These are phyloP conservation scores for Zymoseptoria pseudotritici DNA, from an alignment of 2,329 filamentous ascomycete species.

Conservation along the genomic window DNA sequence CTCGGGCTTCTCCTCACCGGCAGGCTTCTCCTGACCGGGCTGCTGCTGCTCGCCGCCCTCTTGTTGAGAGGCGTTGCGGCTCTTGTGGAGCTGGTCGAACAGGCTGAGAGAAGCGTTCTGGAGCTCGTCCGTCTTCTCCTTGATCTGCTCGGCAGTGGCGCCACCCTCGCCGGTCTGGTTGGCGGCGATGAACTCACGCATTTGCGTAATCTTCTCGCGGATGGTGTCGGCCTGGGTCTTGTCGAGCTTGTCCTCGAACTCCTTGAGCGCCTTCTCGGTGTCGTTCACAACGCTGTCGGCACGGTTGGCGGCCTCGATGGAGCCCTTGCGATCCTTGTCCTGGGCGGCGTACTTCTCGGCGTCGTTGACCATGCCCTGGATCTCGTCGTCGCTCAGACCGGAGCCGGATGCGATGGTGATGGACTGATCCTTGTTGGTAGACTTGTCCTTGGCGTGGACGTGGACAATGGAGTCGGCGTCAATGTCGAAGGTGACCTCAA, in stretches of 20 bases:
- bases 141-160: slow-evolving; percentile 84
- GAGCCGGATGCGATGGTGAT: slow-evolving; percentile 98
- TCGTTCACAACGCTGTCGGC: slow-evolving; percentile 95
- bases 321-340: slow-evolving; percentile 92
- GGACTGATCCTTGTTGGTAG: slow-evolving; percentile 98
- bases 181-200: slow-evolving; percentile 77
- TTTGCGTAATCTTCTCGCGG: slow-evolving; percentile 89
- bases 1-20: slow-evolving; percentile 65
- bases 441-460: slow-evolving; percentile 98
- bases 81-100: slow-evolving; percentile 99
- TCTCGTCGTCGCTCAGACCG: slow-evolving; percentile 89
- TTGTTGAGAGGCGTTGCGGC: slow-evolving; percentile 52
- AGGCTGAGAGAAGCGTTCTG: slow-evolving; percentile 92
- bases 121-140: slow-evolving; percentile 97
- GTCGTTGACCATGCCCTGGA: slow-evolving; percentile 94
- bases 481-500: slow-evolving; percentile 98
- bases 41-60: slow-evolving; percentile 33
- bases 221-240: slow-evolving; percentile 91
- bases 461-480: slow-evolving; percentile 97
- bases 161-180: slow-evolving; percentile 86
- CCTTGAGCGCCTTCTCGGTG: slow-evolving; percentile 96
- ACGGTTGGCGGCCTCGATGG: slow-evolving; percentile 95
- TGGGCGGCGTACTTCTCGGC: slow-evolving; percentile 92
- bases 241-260: slow-evolving; percentile 92
- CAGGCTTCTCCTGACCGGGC: slow-evolving; percentile 30